Conservation (phyloP, 169 alveolate species). For the Sarcocystis neurona region DNA sequence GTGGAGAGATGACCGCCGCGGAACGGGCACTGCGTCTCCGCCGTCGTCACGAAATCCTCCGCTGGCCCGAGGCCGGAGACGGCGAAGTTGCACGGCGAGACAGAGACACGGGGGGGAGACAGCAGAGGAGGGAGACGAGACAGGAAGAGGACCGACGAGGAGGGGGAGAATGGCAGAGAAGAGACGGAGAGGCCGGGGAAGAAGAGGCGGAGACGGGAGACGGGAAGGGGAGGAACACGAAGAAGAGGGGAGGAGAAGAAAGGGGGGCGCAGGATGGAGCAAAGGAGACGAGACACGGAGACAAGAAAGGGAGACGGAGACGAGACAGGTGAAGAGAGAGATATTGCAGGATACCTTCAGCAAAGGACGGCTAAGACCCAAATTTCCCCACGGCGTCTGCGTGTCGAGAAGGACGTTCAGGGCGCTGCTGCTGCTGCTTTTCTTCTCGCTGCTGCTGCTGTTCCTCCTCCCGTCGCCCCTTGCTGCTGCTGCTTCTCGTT, state of each 20-base stretch:
- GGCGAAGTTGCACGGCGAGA: no score
- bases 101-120: no score
- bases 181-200: no score
- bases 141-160: no score
- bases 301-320: background rate
- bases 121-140: no score
- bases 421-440: background rate
- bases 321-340: background rate
- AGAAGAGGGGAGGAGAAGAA: background rate
- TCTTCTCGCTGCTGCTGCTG: background rate
- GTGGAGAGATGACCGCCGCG: no score
- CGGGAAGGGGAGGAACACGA: background rate
- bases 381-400: slow-evolving; percentile 40
- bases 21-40: no score
- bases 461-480: no score
- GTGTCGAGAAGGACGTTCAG: background rate
- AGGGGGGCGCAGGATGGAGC: background rate
- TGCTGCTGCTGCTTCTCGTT: background rate
- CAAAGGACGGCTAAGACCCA: slow-evolving; percentile 30
- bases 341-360: background rate
- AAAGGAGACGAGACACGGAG: background rate
- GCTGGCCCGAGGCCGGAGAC: no score
- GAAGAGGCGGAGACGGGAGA: background rate
- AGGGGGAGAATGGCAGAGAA: no score
- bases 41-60: no score